Base-by-base conservation (phyloP, 805 yeast species). In the Candida tibetensis region DNA sequence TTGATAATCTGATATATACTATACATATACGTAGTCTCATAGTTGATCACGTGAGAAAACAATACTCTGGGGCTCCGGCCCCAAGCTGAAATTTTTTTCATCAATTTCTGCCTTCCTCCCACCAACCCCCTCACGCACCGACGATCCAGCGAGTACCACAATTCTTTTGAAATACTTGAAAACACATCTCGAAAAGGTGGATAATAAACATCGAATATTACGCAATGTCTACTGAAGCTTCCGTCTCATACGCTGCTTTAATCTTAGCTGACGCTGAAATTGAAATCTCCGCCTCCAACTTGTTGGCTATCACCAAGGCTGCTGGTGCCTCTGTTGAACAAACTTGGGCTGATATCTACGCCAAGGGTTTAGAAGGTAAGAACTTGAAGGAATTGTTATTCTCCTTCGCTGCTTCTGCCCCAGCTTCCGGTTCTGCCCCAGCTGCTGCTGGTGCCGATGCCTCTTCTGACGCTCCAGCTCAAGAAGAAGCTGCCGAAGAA, bases 241-340 rank as follows among this genome's bases (percentile, higher is more conserved):
- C 91, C 67, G 87, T 88, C 67, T 85, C 96, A 60, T 89, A 88
- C 85, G 98, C 99, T 71, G 96, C 98, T 66, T 82, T 91, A 73
- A 89, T 91, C 77, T 81, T 91, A 73, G 96, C 97, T 56, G 99
- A 91, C 69, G 87, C 97, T 64, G 96, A 88, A 64, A 76, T 88
- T 65, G 96, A 90, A 73, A 80, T 93, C 81, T 79, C 95, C 53
- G 46, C 93, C 57, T 91, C 85, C 70, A 87, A 86, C 79, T 76
- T 87, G 58, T 69, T 79, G 62, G 70, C 93, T 53, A 72, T 87
- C 66, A 73, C 87, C 69, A 62, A 72, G 61, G 86, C 95, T 57
- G 95, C 96, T 57, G 85, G 87, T 68, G 81, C 89, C 62, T 72
- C 77, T 41, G 86, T 84, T 62, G 95, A 85, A 45, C 42, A 71